These are phyloP conservation scores for Dianthus caryophyllus DNA, from an alignment of 148 eudicot species.

Conservation along the genomic window DNA sequence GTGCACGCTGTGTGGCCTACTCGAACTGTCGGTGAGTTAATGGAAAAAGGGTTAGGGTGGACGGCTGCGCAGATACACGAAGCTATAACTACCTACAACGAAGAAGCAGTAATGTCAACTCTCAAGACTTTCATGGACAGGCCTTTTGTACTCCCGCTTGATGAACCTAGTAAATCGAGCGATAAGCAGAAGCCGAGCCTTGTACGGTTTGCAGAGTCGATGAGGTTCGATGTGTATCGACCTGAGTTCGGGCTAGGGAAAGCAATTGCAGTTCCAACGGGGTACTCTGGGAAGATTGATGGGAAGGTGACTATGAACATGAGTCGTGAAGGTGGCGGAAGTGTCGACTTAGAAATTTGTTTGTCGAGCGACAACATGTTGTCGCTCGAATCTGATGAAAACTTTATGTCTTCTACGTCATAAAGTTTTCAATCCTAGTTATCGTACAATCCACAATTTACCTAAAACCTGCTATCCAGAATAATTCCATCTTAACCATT, in stretches of 20 bases:
- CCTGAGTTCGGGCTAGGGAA: constrained; percentile 69
- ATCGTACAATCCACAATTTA: too few relatives aligned
- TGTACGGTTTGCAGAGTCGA: constrained; percentile 54
- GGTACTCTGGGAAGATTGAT: constrained; percentile 51
- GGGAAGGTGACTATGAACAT: constrained; percentile 68
- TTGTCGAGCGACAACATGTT: constrained; percentile 48
- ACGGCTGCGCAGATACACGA: constrained; percentile 27
- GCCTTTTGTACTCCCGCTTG: neutral
- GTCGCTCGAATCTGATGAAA: constrained; percentile 44
- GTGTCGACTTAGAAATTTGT: constrained; percentile 65
- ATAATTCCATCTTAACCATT: too few relatives aligned
- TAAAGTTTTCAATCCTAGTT: too few relatives aligned
- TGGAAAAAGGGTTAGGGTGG: constrained; percentile 40
- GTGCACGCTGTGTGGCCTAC: constrained; percentile 22
- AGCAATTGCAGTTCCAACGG: constrained; percentile 48
- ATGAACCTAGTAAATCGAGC: neutral
- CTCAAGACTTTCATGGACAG: neutral
- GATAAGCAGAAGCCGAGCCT: constrained; percentile 4
- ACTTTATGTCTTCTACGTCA: too few relatives aligned
- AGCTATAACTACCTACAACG: constrained; percentile 42
- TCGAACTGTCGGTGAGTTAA: constrained; percentile 32
- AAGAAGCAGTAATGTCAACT: neutral
- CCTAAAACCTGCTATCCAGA: too few relatives aligned
- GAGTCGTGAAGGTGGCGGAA: constrained; percentile 53
- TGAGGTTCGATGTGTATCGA: constrained; percentile 64